Evolutionary conservation across 1,284 basidiomycete genomes (phyloP).

Genomic region (Kalmanozyma brasiliensis): DNA sequence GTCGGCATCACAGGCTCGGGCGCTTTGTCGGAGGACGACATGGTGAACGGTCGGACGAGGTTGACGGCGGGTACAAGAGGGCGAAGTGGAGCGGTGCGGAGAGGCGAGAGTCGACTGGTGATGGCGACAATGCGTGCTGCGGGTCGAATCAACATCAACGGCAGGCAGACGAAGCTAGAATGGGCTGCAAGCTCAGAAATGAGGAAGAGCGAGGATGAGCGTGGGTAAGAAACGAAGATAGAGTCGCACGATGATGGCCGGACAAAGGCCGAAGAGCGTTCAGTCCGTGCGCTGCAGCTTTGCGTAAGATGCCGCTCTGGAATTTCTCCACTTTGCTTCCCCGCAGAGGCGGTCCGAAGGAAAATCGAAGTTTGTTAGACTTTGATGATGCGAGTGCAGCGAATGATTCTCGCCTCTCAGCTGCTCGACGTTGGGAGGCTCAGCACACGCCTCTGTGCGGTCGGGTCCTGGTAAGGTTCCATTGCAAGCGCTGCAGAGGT

Average conservation of each 20-base stretch:
- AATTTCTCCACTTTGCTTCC: slow-evolving; percentile 1
- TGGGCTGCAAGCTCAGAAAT: too few species aligned
- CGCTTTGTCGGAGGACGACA: slow-evolving; percentile 6
- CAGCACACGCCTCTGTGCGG: too few species aligned
- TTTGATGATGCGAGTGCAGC: too few species aligned
- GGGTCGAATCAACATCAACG: slow-evolving; percentile 13
- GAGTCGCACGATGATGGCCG: not conserved
- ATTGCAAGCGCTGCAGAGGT: too few species aligned
- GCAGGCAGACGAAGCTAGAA: too few species aligned
- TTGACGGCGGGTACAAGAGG: not conserved
- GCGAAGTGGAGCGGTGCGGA: not conserved
- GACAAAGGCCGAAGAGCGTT: not conserved
- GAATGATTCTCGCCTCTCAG: too few species aligned
- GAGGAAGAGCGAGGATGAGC: not conserved
- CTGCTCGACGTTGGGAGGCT: too few species aligned
- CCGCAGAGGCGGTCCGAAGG: not conserved
- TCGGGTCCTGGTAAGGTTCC: too few species aligned
- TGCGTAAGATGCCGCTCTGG: too few species aligned
- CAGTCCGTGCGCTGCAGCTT: slow-evolving; percentile 29
- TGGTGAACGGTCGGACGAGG: not conserved
- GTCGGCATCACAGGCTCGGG: slow-evolving; percentile 32
- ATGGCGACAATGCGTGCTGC: not conserved
- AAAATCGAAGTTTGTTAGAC: not conserved
- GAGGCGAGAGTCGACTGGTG: too few species aligned
- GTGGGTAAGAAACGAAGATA: not conserved